A percentile compares a stretch with the other conserved stretches of the same genome.
phyloP scores from a whole-genome alignment of 345 rosid species.

The Aethionema arabicum region DNA sequence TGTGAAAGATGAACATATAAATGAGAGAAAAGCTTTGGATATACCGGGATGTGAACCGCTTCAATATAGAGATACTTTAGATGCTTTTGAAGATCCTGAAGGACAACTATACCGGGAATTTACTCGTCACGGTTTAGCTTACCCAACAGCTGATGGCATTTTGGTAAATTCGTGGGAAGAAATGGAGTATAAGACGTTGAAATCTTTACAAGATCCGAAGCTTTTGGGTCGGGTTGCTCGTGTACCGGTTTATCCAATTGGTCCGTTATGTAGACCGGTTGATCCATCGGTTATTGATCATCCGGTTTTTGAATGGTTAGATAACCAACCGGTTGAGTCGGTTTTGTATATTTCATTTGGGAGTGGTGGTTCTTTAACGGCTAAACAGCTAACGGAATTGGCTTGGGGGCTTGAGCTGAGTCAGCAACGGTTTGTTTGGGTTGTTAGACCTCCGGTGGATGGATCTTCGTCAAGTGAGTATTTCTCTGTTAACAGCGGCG shows the following conservation, averaged over 20 bases:
- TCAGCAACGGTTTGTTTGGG: conserved; percentile 62
- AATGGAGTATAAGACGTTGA: conserved; percentile 36
- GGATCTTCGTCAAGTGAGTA: conserved; percentile 32
- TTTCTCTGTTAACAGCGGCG: conserved; percentile 22
- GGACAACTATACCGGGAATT: conserved; percentile 26
- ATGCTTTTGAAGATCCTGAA: conserved; percentile 32
- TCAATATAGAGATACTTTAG: conserved; percentile 44
- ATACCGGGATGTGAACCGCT: conserved; percentile 62
- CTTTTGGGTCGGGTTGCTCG: conserved; percentile 33
- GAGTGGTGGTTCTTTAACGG: conserved; percentile 61
- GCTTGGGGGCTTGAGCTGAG: conserved; percentile 77
- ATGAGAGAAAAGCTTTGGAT: conserved; percentile 27
- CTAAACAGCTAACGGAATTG: conserved; percentile 49
- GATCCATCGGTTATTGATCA: neutral
- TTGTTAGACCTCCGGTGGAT: conserved; percentile 44
- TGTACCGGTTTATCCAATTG: conserved; percentile 48
- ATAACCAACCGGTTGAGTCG: conserved; percentile 48
- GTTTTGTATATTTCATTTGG: conserved; percentile 67
- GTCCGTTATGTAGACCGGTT: conserved; percentile 44
- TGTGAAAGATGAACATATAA: conserved; percentile 32
- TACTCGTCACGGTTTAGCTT: conserved; percentile 28
- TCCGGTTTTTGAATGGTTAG: conserved; percentile 47
- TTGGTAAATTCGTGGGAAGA: conserved; percentile 58
- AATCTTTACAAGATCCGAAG: conserved; percentile 31
- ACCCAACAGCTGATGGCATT: conserved; percentile 51